Percentiles rank a stretch among this genome's conserved stretches.
Evolutionary conservation across 2,329 filamentous ascomycete species (phyloP).

Genomic region (Claviceps arundinis): DNA sequence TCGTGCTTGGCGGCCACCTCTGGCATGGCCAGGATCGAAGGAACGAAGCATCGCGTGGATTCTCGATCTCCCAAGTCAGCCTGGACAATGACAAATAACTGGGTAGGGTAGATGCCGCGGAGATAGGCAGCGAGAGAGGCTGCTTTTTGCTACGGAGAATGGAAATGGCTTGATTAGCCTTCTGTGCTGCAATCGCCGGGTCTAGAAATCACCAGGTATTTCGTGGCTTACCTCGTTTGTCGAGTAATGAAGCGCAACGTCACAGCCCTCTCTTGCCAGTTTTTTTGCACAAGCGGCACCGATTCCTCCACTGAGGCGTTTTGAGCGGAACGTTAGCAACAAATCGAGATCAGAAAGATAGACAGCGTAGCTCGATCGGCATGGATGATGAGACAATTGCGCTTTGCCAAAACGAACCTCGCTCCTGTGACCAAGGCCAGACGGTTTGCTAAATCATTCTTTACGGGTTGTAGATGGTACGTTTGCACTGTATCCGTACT

Average conservation of each 20-base stretch:
- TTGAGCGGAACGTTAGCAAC: no score
- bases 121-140: not conserved
- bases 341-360: not conserved
- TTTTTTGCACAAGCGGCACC: constrained; percentile 4
- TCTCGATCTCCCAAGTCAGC: constrained; percentile 5
- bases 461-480: not conserved
- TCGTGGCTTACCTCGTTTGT: constrained; percentile 1
- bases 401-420: not conserved
- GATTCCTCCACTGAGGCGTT: constrained; percentile 3
- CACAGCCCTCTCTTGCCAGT: constrained; percentile 5
- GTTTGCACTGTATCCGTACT: not conserved
- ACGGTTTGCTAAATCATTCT: constrained; percentile 1
- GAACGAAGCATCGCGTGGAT: constrained; percentile 3
- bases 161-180: not conserved
- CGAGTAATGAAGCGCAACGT: constrained; percentile 5
- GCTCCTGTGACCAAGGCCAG: constrained; percentile 6
- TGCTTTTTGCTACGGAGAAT: constrained; percentile 1
- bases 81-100: constrained; percentile 1
- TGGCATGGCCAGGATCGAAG: not conserved
- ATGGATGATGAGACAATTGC: not conserved
- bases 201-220: no score
- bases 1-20: constrained; percentile 1
- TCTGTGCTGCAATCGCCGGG: not conserved
- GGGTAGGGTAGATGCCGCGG: not conserved
- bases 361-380: not conserved